Evolutionary conservation across 2,329 filamentous ascomycete genomes (phyloP).

Genomic region (Penicillium aurantiogriseum): DNA sequence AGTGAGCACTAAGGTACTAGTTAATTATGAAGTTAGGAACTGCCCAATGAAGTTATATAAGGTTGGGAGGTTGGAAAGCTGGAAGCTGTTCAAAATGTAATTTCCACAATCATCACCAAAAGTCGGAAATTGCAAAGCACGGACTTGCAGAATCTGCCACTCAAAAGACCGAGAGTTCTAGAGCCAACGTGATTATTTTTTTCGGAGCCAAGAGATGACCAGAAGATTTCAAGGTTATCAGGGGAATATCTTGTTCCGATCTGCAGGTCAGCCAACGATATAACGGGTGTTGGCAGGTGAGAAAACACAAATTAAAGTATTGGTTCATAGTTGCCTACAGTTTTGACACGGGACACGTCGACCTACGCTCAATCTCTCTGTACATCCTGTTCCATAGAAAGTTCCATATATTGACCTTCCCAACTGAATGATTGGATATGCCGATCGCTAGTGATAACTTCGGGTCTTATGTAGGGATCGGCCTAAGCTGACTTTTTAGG

Average conservation of each 20-base stretch:
- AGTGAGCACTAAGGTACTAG: not conserved
- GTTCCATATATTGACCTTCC: conserved; percentile 11
- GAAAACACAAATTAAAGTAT: not conserved
- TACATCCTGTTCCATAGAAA: not conserved
- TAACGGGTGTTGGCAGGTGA: conserved; percentile 15
- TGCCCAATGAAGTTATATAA: not conserved
- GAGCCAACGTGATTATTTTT: not conserved
- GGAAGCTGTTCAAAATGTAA: not conserved
- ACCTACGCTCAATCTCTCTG: not conserved
- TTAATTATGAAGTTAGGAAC: not conserved
- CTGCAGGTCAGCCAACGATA: conserved; percentile 15
- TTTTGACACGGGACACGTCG: not conserved
- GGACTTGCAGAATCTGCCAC: not conserved
- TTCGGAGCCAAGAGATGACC: not conserved
- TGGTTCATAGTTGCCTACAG: not conserved
- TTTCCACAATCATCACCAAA: not conserved
- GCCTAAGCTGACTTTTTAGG: not conserved
- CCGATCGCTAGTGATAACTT: conserved; percentile 10
- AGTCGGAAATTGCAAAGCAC: conserved; percentile 4
- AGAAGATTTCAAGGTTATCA: not conserved
- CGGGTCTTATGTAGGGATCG: conserved; percentile 6
- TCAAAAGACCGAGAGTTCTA: not conserved
- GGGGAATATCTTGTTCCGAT: conserved; percentile 1
- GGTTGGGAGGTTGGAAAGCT: no score
- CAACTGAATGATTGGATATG: conserved; percentile 11